Percentiles rank a stretch among this genome's conserved stretches.
phyloP scores from a whole-genome alignment of 1,139 yeast species.

The Blastobotrys malaysiensis region DNA sequence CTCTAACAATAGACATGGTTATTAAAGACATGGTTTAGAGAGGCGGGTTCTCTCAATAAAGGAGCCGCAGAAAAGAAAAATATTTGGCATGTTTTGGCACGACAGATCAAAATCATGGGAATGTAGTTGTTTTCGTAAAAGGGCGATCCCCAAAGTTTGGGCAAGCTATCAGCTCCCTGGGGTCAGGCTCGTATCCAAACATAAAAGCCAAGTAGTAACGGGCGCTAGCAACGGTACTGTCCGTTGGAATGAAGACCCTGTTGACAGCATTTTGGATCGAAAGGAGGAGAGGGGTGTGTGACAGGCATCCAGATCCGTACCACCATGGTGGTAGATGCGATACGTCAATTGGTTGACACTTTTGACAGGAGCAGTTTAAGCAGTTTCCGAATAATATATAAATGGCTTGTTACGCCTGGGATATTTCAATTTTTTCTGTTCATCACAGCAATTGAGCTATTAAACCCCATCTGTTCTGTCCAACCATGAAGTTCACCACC shows the following conservation, averaged over 20 bases:
- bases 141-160: too few species aligned
- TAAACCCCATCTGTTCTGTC: not conserved
- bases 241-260: not conserved
- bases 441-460: not conserved
- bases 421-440: not conserved
- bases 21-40: not conserved
- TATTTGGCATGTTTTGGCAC: too few species aligned
- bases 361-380: too few species aligned
- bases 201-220: too few species aligned
- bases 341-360: too few species aligned
- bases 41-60: not conserved
- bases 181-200: too few species aligned
- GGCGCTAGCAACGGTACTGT: not conserved
- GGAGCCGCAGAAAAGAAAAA: too few species aligned
- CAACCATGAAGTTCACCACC: constrained; percentile 8
- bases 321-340: not conserved
- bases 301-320: not conserved
- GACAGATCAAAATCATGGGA: too few species aligned
- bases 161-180: too few species aligned
- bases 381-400: too few species aligned
- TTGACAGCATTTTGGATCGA: not conserved
- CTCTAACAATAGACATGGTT: not conserved
- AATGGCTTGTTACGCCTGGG: not conserved
- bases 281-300: not conserved
- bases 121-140: too few species aligned